phyloP scores from a whole-genome alignment of 2,329 filamentous ascomycete genomes.

The Colletotrichum sp. region DNA sequence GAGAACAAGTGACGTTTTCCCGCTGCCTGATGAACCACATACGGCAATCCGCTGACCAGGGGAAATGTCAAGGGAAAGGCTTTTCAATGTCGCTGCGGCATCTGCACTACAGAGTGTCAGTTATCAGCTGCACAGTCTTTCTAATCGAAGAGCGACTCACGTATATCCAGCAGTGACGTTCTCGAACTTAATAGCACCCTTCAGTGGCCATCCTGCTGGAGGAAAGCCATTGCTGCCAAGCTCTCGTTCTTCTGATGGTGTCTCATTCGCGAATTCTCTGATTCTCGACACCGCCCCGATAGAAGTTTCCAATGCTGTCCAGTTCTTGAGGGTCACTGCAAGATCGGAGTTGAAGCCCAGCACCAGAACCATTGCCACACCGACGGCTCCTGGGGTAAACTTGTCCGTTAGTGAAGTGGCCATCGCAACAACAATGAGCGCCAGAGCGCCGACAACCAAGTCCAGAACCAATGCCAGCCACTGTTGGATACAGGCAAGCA shows the following conservation, averaged over 20 bases:
- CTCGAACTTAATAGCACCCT: slow-evolving; percentile 30
- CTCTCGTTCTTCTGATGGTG: slow-evolving; percentile 29
- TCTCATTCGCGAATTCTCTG: slow-evolving; percentile 8
- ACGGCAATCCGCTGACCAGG: slow-evolving; percentile 33
- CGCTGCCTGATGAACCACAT: slow-evolving; percentile 38
- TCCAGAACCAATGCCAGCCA: slow-evolving; percentile 59
- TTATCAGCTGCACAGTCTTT: neutral
- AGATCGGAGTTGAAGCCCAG: neutral
- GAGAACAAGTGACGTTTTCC: slow-evolving; percentile 39
- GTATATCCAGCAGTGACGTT: slow-evolving; percentile 31
- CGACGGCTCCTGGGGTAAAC: slow-evolving; percentile 32
- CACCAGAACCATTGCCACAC: neutral
- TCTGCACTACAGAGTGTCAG: neutral
- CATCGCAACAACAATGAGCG: slow-evolving; percentile 29
- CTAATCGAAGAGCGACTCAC: neutral
- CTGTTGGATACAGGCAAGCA: slow-evolving; percentile 55
- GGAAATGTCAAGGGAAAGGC: slow-evolving; percentile 24
- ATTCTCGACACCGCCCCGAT: slow-evolving; percentile 1
- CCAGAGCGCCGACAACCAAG: slow-evolving; percentile 53
- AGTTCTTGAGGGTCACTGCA: neutral
- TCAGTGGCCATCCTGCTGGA: slow-evolving; percentile 29
- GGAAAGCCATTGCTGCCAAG: neutral
- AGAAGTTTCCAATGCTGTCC: slow-evolving; percentile 25
- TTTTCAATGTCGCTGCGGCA: slow-evolving; percentile 25
- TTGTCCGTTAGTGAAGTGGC: slow-evolving; percentile 19